Evolutionary conservation across 2,329 filamentous ascomycete genomes (phyloP), one percentile per base, ranked within the genome.

Genomic region (Pyricularia sp.): DNA sequence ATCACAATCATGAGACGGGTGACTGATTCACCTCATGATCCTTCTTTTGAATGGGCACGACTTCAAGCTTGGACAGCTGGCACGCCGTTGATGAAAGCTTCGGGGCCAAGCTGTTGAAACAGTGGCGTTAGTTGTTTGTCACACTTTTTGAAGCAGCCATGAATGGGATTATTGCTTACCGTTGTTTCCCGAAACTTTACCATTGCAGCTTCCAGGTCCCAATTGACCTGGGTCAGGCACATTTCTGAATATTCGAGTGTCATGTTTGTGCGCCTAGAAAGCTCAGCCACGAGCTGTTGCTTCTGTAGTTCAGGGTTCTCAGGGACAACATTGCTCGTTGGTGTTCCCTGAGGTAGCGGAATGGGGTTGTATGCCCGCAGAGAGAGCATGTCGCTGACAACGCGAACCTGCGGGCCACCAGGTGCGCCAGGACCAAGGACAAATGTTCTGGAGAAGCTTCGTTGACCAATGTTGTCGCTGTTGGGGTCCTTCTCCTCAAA

Each of bases 381-480:
- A 17, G 88, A 88, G 58, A 96, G 82, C 80, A 93, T 87, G 77
- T 97, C 93, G 76, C 87, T 94, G 72, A 94, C 84, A 55, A 97
- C 90, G 65, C 92, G 86, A 69, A 96, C 86, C 1, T 81, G 85
- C 23, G 87, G 86, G 64, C 84, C 82, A 5, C 88, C 84, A 0
- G 88, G 86, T 42, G 84, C 84, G 36, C 91, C 92, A 1, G 93
- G 92, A 0, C 92, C 92, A 23, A 97, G 83, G 59, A 94, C 81
- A 76, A 96, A 93, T 0, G 88, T 91, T 67, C 93, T 88, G 68
- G 93, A 92, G 78, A 97, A 97, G 77, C 90, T 93, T 70, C 93
- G 89, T 73, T 89, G 87, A 55, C 87, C 83, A 63, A 85, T 85
- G 64, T 85, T 83, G 65, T 84, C 81, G 26, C 83, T 85, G 20